Conservation (phyloP, 208 protist genomes). For the Wallacemonas sp. region DNA sequence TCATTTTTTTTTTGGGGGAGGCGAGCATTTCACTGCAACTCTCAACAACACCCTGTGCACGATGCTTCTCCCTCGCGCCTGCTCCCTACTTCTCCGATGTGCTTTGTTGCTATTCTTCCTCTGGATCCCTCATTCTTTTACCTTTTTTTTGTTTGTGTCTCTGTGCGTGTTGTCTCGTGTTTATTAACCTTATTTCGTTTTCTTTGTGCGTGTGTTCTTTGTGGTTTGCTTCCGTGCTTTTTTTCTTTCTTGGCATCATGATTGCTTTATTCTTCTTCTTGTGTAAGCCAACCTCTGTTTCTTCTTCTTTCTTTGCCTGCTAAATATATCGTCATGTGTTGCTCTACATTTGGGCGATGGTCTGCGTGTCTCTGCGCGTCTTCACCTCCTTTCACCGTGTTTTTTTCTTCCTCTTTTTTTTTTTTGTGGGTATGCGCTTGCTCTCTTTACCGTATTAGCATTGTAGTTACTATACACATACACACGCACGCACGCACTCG, state of each 20-base stretch:
- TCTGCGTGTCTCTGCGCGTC: background rate
- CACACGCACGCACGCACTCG: too few species aligned
- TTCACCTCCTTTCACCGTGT: background rate
- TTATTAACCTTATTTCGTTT: background rate
- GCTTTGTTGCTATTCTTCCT: background rate
- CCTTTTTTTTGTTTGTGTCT: conserved; percentile 5
- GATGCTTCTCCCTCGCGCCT: too few species aligned
- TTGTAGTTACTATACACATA: too few species aligned
- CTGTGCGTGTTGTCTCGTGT: background rate
- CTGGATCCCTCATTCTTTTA: too few species aligned
- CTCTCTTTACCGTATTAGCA: too few species aligned
- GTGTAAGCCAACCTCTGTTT: background rate
- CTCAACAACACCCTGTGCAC: too few species aligned
- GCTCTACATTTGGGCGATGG: background rate
- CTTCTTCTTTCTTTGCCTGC: background rate
- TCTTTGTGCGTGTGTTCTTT: background rate
- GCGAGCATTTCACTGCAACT: too few species aligned
- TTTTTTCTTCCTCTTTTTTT: conserved; percentile 2
- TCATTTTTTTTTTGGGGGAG: background rate
- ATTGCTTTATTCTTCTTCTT: too few species aligned
- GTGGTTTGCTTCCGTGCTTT: background rate
- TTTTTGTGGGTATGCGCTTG: too few species aligned
- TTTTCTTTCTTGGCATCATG: background rate
- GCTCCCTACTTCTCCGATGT: too few species aligned
- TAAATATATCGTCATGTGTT: background rate